These are phyloP conservation scores for Tulasnella sp. DNA, from an alignment of 768 basidiomycete genomes.

Conservation along the genomic window DNA sequence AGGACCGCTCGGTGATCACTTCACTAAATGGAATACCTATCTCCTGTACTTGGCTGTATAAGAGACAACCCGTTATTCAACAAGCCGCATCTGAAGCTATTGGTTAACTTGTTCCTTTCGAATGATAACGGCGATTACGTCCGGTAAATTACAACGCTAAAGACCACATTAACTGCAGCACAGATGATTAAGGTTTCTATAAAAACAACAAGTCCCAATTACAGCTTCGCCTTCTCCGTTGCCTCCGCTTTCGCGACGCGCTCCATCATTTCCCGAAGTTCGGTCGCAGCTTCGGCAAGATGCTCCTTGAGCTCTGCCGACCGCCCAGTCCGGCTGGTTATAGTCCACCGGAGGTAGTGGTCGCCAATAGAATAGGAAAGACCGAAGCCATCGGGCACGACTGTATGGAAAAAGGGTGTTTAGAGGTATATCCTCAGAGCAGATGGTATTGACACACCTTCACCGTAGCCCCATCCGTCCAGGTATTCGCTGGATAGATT, in stretches of 20 bases:
- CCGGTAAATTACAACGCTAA: no score
- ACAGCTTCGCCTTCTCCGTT: constrained; percentile 21
- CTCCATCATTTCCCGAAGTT: constrained; percentile 65
- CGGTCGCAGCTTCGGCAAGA: constrained; percentile 68
- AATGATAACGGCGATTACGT: no score
- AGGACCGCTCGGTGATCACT: no score
- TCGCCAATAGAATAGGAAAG: constrained; percentile 83
- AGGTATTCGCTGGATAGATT: constrained; percentile 71
- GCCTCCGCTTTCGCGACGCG: constrained; percentile 36
- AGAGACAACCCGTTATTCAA: no score
- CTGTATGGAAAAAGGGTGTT: constrained; percentile 29
- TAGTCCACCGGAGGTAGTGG: constrained; percentile 77
- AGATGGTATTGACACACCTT: constrained; percentile 42
- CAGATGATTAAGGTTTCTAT: no score
- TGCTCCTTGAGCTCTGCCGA: constrained; percentile 39
- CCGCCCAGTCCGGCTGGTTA: constrained; percentile 51
- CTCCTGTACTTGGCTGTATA: no score
- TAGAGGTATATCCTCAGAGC: neutral
- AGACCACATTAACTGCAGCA: no score
- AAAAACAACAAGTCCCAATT: no score
- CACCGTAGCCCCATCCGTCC: constrained; percentile 96
- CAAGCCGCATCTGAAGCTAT: no score
- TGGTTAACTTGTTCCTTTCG: no score
- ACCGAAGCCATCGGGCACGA: constrained; percentile 86
- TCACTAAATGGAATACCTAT: no score